phyloP scores from a whole-genome alignment of 208 protist genomes.

The Trypanosoma melophagium region DNA sequence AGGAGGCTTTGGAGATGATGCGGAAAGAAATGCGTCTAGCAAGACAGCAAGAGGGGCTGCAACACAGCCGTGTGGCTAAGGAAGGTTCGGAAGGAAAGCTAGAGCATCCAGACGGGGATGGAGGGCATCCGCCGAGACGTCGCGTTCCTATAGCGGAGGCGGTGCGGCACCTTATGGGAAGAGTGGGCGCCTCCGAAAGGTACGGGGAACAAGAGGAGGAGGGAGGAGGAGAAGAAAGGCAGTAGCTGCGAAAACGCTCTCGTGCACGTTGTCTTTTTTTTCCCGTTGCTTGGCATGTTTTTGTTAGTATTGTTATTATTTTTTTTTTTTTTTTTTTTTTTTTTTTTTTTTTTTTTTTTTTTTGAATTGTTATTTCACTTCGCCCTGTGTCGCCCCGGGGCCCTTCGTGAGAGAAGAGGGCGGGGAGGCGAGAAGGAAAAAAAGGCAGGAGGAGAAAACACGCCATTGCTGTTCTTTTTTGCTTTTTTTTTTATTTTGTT shows the following conservation, averaged over 20 bases:
- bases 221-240: background rate
- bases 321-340: conserved; percentile 13
- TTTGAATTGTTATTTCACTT: background rate
- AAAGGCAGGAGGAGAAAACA: conserved; percentile 10
- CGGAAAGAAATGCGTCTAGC: conserved; percentile 8
- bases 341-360: conserved; percentile 19
- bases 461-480: background rate
- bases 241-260: too few species aligned
- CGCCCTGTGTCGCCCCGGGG: background rate
- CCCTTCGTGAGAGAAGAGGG: background rate
- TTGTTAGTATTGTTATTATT: background rate
- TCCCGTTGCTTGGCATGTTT: too few species aligned
- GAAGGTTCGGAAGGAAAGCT: background rate
- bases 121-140: background rate
- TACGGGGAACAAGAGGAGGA: conserved; percentile 16
- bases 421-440: background rate
- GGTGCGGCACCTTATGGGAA: conserved; percentile 48
- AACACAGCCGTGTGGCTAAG: background rate
- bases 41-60: conserved; percentile 3
- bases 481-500: conserved; percentile 2
- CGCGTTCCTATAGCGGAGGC: conserved; percentile 53
- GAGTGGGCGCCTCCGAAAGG: background rate
- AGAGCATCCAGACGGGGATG: background rate
- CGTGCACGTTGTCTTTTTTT: too few species aligned
- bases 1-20: conserved; percentile 39